Conservation (phyloP, 495 filamentous ascomycete species). For the Xylaria acuta region DNA sequence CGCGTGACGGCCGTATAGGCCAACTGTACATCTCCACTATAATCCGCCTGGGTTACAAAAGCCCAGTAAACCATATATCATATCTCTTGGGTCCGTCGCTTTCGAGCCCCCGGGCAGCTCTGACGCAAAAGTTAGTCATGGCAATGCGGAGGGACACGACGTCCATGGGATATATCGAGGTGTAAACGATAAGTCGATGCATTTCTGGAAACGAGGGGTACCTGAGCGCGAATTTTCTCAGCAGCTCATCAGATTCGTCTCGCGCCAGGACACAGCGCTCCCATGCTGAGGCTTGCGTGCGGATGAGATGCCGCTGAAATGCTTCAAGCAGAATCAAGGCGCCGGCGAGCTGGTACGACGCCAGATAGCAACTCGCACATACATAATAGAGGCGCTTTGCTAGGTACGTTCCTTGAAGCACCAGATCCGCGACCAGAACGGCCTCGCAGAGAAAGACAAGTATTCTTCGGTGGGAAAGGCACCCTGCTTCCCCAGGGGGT, state of each 20-base stretch:
- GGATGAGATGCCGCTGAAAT: conserved; percentile 20
- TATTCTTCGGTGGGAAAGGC: conserved; percentile 14
- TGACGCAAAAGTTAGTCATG: conserved; percentile 30
- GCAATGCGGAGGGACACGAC: conserved; percentile 24
- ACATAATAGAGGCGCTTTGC: conserved; percentile 16
- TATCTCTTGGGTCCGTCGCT: conserved; percentile 24
- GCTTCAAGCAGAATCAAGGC: conserved; percentile 26
- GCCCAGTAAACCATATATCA: conserved; percentile 23
- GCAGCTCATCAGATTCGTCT: background rate
- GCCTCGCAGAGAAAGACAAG: conserved; percentile 11
- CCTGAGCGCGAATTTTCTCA: conserved; percentile 15
- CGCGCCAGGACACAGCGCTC: background rate
- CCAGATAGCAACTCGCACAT: background rate
- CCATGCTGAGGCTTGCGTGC: background rate
- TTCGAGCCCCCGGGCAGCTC: conserved; percentile 16
- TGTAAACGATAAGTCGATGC: conserved; percentile 27
- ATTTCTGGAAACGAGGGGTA: conserved; percentile 19
- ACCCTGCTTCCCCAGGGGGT: background rate
- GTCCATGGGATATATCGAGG: conserved; percentile 19
- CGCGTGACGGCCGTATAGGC: conserved; percentile 9
- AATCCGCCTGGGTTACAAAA: conserved; percentile 18
- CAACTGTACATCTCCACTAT: conserved; percentile 1
- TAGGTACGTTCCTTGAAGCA: conserved; percentile 20
- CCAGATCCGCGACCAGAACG: conserved; percentile 27
- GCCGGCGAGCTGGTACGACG: background rate